Base-by-base conservation (phyloP, 1,139 yeast genomes). In the Ashbya aceris region DNA sequence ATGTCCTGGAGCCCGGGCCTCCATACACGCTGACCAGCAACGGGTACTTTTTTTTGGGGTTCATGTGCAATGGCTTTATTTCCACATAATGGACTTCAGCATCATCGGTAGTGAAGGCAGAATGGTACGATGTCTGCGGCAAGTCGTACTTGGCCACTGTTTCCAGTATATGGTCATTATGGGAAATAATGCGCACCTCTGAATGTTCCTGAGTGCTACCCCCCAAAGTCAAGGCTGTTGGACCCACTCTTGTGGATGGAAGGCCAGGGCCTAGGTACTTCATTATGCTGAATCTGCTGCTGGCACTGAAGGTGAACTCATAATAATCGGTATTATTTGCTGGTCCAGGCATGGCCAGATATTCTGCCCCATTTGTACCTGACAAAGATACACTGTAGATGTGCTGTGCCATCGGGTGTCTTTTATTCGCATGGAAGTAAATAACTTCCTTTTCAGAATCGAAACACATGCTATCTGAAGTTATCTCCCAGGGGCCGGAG, bases 1-100 rank as follows among this genome's bases (percentile, higher is more conserved):
- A 82, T 28, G 76, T 73, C 57, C 83, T 91, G 1, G 95, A 82
- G 0, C 95, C 96, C 0, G 99, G 99, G 0, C 97, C 98, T 3
- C 95, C 97, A 60, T 91, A 91, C 4, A 80, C 85, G 51, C 78
- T 79, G 23, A 89, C 95, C 44, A 91, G 63, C 3, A 91, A 61
- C 0, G 97, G 96, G 58, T 89, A 80, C 56, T 80, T 76, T 44
- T 64, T 67, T 3, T 57, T 52, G 2, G 77, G 70, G 50, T 81
- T 69, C 56, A 87, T 83, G 45, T 72, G 68, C 1, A 78, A 74
- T 1, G 98, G 98, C 31, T 77, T 67, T 4, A 83, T 79, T 59
- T 89, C 96, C 39, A 82, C 65, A 42, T 80, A 76, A 57, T 84
- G 81, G 30, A 84, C 68, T n/a, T 61, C 55, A 4, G 78, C 60